Base-by-base conservation (phyloP, 139 green algal species). In the Limnomonas spitsbergensis region DNA sequence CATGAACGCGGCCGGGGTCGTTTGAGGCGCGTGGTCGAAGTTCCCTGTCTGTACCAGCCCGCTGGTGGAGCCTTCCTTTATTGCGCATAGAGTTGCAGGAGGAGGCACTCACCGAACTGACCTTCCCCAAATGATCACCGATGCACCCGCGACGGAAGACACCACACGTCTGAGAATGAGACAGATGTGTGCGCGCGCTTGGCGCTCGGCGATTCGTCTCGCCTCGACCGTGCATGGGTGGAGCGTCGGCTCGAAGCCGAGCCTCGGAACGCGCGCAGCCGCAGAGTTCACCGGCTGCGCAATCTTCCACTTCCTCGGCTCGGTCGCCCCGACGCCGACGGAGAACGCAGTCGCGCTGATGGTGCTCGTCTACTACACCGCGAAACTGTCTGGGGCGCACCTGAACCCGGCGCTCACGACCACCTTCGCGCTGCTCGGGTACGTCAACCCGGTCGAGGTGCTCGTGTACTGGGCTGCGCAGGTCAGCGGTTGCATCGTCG, bases 291-390 rank as follows among this genome's bases (percentile, higher is more conserved):
- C 34, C 4, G 69, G 35, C 9, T 54, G 31, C 9, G n/a, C 34
- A 34, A 14, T 75, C 14, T 75, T 75, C n/a, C 69, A 75, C 42
- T 75, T 75, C 34, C 14, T 75, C 7, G 69, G 69, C 9, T 53
- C 69, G 7, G 69, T 52, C 7, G 14, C 69, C 9, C 31, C 69
- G 32, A 75, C 69, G 7, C 34, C 36, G 27, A 29, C 34, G 6
- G 36, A 4, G 4, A 75, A 75, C 34, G 34, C 34, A 37, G 34
- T 27, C 6, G 29, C 31, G 7, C 36, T 75, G 31, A 27, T 27
- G 24, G 34, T 47, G 36, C 9, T 75, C 14, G 69, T 75, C 24
- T 75, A 75, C 34, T 75, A 52, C 24, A 47, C 69, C 4, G 29
- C 69, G 24, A 75, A 75, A 53, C 14, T 75, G 9, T 75, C 69